A percentile compares a stretch with the other conserved stretches of the same genome.
These are phyloP conservation scores for Salix dunnii DNA, from an alignment of 345 rosid species.

Conservation along the genomic window DNA sequence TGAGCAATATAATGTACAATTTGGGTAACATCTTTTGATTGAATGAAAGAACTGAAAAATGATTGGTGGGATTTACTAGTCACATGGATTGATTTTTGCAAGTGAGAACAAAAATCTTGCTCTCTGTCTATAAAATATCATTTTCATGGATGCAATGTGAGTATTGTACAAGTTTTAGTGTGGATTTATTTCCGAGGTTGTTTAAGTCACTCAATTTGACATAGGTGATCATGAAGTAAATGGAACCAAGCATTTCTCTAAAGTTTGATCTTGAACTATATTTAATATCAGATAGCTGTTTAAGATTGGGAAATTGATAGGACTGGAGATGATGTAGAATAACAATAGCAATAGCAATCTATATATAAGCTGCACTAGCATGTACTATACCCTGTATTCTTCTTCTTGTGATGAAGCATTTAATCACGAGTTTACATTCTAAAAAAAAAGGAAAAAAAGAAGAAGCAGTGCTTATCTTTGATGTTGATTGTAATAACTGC, in stretches of 20 bases:
- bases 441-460: background rate
- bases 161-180: background rate
- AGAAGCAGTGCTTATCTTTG: background rate
- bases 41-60: no score
- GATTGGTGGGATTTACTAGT: no score
- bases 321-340: background rate
- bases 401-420: background rate
- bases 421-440: background rate
- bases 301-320: background rate
- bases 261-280: background rate
- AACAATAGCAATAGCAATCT: background rate
- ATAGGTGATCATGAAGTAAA: background rate
- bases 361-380: background rate
- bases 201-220: background rate
- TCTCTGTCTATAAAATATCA: background rate
- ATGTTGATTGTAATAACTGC: background rate
- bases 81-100: background rate
- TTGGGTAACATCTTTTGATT: no score
- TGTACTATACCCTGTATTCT: background rate
- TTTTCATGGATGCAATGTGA: background rate
- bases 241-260: background rate
- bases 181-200: background rate
- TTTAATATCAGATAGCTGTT: background rate
- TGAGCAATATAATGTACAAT: background rate
- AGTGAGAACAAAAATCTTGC: background rate